Conservation (phyloP, 768 basidiomycete genomes). For the Phylloporus arenicola region DNA sequence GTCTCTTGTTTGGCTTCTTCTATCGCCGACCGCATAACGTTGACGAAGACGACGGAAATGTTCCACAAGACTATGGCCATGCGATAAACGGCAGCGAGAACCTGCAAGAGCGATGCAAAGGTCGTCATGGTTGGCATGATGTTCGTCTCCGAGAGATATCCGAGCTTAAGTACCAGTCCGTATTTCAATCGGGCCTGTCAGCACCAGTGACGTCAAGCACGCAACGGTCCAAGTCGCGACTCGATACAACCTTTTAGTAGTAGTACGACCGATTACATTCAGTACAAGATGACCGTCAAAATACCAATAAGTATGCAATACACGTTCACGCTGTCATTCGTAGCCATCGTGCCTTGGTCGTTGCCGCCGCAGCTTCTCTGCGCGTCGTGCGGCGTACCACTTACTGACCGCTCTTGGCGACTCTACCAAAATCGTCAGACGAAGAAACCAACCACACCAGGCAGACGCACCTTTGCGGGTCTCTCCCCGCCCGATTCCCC, state of each 20-base stretch:
- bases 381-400: background rate
- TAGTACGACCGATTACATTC: background rate
- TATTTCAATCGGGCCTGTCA: background rate
- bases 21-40: slow-evolving; percentile 5
- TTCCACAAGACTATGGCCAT: slow-evolving; percentile 5
- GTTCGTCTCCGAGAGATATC: background rate
- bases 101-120: slow-evolving; percentile 1
- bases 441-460: accelerated
- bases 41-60: slow-evolving; percentile 10
- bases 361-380: background rate
- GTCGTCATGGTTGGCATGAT: slow-evolving; percentile 8
- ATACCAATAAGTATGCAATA: background rate
- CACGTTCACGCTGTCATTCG: background rate
- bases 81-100: slow-evolving; percentile 5
- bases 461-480: slow-evolving; percentile 4
- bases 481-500: slow-evolving; percentile 11
- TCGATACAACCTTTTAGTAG: background rate
- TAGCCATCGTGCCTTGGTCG: background rate
- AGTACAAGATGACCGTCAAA: background rate
- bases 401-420: background rate
- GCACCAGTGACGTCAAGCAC: background rate
- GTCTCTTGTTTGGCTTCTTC: slow-evolving; percentile 17
- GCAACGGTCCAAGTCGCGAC: background rate
- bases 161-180: background rate
- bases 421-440: background rate